Evolutionary conservation across 176 grass and related monocot species (phyloP).

Genomic region (Zoysia japonica): DNA sequence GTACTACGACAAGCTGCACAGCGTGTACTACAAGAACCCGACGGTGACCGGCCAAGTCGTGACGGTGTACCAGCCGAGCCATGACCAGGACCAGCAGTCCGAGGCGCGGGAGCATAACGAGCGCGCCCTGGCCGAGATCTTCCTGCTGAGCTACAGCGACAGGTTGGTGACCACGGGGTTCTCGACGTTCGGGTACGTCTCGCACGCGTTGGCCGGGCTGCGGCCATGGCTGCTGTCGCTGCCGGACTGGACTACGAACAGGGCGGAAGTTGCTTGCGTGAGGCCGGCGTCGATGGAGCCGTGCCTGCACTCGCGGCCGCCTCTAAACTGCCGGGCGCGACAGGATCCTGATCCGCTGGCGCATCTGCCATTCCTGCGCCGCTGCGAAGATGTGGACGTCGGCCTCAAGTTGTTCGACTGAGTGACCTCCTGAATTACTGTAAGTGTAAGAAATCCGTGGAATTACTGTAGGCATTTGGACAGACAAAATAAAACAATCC

Average conservation of each 20-base stretch:
- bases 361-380: constrained; percentile 45
- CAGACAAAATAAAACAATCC: no score
- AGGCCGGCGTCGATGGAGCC: constrained; percentile 64
- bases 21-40: constrained; percentile 57
- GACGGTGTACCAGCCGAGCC: constrained; percentile 64
- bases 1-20: constrained; percentile 71
- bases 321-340: constrained; percentile 49
- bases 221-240: constrained; percentile 46
- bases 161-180: constrained; percentile 44
- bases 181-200: constrained; percentile 82
- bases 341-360: constrained; percentile 39
- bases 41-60: constrained; percentile 59
- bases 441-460: no score
- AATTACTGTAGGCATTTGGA: no score
- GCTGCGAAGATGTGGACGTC: constrained; percentile 55
- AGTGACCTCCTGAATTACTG: not conserved
- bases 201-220: constrained; percentile 60
- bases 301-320: constrained; percentile 73
- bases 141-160: constrained; percentile 60
- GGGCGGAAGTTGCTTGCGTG: constrained; percentile 45
- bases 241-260: constrained; percentile 2
- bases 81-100: constrained; percentile 52
- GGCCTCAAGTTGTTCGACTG: constrained; percentile 67
- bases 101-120: constrained; percentile 53
- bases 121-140: constrained; percentile 72